A percentile compares a stretch with the other conserved stretches of the same genome.
Conservation (phyloP, 208 protist species). For the Porcisia hertigi region DNA sequence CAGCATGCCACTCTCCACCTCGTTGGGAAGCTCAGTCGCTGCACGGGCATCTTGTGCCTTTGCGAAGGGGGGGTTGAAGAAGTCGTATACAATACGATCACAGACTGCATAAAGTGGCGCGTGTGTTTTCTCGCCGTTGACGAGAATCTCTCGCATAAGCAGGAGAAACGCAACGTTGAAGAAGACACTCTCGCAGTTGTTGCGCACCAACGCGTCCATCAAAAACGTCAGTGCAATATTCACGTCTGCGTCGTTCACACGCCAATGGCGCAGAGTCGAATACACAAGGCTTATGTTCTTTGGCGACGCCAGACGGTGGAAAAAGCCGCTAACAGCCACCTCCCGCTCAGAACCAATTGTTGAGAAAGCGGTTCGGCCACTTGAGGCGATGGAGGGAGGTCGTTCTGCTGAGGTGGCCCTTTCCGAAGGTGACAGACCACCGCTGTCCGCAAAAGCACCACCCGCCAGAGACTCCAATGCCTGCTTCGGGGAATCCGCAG, state of each 20-base stretch:
- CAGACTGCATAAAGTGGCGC: constrained; percentile 68
- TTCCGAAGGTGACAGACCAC: constrained; percentile 4
- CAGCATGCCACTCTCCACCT: constrained; percentile 38
- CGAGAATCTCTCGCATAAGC: constrained; percentile 73
- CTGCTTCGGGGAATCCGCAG: not conserved
- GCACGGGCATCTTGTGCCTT: constrained; percentile 50
- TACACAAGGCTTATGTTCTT: constrained; percentile 73
- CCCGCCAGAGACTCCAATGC: constrained; percentile 1
- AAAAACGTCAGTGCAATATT: constrained; percentile 81
- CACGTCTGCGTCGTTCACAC: constrained; percentile 73
- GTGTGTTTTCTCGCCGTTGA: constrained; percentile 69
- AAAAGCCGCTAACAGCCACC: constrained; percentile 70
- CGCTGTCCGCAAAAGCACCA: constrained; percentile 5
- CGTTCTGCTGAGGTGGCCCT: constrained; percentile 27
- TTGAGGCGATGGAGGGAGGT: constrained; percentile 38
- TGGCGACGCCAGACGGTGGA: constrained; percentile 63
- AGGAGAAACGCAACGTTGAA: constrained; percentile 81
- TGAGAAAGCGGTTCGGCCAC: constrained; percentile 42
- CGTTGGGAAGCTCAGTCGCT: constrained; percentile 26
- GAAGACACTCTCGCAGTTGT: constrained; percentile 59
- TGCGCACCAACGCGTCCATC: constrained; percentile 60
- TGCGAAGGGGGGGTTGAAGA: constrained; percentile 84
- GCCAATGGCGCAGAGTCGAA: constrained; percentile 74
- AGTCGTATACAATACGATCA: constrained; percentile 81
- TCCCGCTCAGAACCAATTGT: constrained; percentile 71